These are phyloP conservation scores for Vigna reflexopilosa DNA, from an alignment of 306 rosid genomes.

Conservation along the genomic window DNA sequence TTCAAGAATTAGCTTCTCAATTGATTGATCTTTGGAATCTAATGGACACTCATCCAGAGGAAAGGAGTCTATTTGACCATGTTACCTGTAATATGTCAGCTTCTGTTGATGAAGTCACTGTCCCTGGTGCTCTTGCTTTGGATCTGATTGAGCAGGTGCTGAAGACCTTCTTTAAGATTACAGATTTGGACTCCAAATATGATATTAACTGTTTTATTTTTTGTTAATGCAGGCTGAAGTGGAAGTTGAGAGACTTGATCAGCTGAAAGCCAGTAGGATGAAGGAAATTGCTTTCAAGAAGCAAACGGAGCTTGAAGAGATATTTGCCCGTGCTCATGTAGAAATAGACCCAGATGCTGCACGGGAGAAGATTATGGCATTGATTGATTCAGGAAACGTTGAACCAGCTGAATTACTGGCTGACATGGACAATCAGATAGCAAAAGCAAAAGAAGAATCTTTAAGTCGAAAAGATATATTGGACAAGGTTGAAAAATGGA, in stretches of 20 bases:
- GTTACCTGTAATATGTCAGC: slow-evolving; percentile 96
- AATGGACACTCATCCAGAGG: slow-evolving; percentile 94
- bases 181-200: slow-evolving; percentile 21
- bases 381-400: slow-evolving; percentile 83
- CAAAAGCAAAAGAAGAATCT: slow-evolving; percentile 90
- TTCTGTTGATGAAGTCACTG: slow-evolving; percentile 94
- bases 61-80: slow-evolving; percentile 90
- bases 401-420: slow-evolving; percentile 91
- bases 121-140: slow-evolving; percentile 94
- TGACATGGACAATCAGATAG: slow-evolving; percentile 96
- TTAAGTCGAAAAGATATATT: slow-evolving; percentile 96
- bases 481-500: slow-evolving; percentile 99
- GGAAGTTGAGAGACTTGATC: slow-evolving; percentile 99
- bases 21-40: slow-evolving; percentile 96
- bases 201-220: slow-evolving; percentile 25
- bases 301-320: slow-evolving; percentile 93
- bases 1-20: slow-evolving; percentile 94
- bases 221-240: slow-evolving; percentile 80
- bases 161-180: slow-evolving; percentile 35
- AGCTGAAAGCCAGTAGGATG: slow-evolving; percentile 96
- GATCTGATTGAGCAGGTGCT: slow-evolving; percentile 93
- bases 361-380: slow-evolving; percentile 82
- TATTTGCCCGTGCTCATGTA: slow-evolving; percentile 81
- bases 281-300: slow-evolving; percentile 98
- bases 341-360: slow-evolving; percentile 92